Percentiles rank a stretch among this genome's conserved stretches.
Conservation (phyloP, 495 filamentous ascomycete species). For the Achaetomiella virescens region DNA sequence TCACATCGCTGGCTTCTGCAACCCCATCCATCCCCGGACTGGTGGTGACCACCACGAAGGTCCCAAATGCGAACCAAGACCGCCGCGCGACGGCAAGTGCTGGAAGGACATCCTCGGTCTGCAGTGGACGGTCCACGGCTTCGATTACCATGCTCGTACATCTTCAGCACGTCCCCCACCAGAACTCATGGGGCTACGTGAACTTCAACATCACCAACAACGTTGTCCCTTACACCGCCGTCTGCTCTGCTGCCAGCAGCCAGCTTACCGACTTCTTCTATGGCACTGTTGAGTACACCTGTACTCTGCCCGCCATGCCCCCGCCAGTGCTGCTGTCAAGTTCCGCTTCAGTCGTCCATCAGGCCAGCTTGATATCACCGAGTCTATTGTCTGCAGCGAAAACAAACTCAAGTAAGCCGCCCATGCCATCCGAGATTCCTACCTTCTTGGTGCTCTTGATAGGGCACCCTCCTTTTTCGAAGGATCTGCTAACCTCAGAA, state of each 20-base stretch:
- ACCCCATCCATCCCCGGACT: background rate
- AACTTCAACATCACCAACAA: conserved; percentile 43
- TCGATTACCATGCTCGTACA: conserved; percentile 37
- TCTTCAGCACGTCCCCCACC: conserved; percentile 39
- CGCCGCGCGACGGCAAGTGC: conserved; percentile 7
- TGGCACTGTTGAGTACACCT: conserved; percentile 32
- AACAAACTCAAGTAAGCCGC: conserved; percentile 29
- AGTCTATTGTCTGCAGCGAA: conserved; percentile 29
- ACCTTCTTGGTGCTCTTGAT: no score
- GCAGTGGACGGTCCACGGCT: conserved; percentile 17
- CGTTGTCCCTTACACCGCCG: conserved; percentile 21
- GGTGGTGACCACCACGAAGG: background rate
- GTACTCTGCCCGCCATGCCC: conserved; percentile 16
- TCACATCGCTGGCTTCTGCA: background rate
- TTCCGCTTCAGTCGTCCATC: conserved; percentile 33
- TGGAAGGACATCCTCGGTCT: conserved; percentile 6
- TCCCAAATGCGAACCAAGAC: background rate
- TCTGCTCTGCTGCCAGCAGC: conserved; percentile 33
- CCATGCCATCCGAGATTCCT: no score
- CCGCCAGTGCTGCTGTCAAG: conserved; percentile 10
- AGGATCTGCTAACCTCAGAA: background rate
- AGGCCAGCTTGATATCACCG: conserved; percentile 31
- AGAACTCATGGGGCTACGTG: conserved; percentile 37
- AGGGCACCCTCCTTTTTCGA: background rate
- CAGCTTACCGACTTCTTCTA: conserved; percentile 39